Evolutionary conservation across 2,329 filamentous ascomycete species (phyloP), one percentile per base, ranked within the genome.

Genomic region (Ramularia endophylla): DNA sequence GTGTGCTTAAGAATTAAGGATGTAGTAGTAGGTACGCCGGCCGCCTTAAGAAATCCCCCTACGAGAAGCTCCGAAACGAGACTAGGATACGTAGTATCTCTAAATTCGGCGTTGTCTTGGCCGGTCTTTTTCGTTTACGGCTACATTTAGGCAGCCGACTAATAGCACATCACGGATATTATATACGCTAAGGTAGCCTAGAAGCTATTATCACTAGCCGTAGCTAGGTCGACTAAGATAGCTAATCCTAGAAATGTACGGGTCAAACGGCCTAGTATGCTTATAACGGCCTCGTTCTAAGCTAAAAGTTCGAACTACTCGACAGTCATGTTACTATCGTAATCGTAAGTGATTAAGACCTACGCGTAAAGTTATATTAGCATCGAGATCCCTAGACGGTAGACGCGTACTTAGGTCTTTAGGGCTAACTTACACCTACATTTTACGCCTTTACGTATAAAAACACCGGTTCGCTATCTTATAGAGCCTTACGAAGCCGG

Each of bases 271-370:
- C 67, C 67, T n/a, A 72, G 58, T 0, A 74, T 59, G 1, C 68
- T 67, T 2, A 82, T 63, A 0, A 81, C 73, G 12, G 69, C 61
- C 34, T 75, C 65, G 1, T 73, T 74, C 0, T 56, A 54, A 0
- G 80, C 65, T 0, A 78, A 80, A 0, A 73, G 66, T 53, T 84
- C 79, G 40, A 83, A 83, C 0, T 68, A 68, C 55, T 85, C 80
- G 32, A 82, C 73, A 8, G 13, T 11, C 41, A 77, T 16, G 50
- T 71, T 43, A 50, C 62, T 20, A 12, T 48, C 33, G 1, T 38
- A 16, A 3, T 36, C 32, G 38, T 53, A 55, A 8, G 48, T 51
- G 13, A 55, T 32, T 2, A 56, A 2, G n/a, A n/a, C n/a, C n/a
- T n/a, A n/a, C n/a, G n/a, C n/a, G n/a, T n/a, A n/a, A n/a, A n/a